Conservation (phyloP, 345 rosid species). For the Linum usitatissimum region DNA sequence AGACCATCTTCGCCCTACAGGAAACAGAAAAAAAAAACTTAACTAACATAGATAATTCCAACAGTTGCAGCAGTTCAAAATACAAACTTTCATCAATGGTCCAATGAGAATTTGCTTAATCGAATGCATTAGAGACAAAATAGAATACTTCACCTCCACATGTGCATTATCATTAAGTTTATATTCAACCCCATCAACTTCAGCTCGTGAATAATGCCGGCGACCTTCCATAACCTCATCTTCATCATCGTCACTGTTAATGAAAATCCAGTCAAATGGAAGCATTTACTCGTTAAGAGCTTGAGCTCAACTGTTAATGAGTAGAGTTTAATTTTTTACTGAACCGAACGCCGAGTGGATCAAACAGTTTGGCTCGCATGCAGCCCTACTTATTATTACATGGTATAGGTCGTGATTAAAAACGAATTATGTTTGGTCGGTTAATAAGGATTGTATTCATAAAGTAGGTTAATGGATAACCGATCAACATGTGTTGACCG, state of each 20-base stretch:
- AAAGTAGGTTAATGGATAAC: too few species aligned
- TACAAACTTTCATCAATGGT: background rate
- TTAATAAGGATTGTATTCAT: too few species aligned
- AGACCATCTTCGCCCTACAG: constrained; percentile 40
- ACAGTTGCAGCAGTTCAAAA: background rate
- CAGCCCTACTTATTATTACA: too few species aligned
- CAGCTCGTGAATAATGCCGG: constrained; percentile 33
- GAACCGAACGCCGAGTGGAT: too few species aligned
- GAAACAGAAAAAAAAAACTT: background rate
- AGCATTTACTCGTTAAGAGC: too few species aligned
- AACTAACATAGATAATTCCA: background rate
- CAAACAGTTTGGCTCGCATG: too few species aligned
- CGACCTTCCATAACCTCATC: constrained; percentile 28
- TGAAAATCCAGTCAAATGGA: too few species aligned
- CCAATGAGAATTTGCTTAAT: background rate
- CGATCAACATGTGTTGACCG: too few species aligned
- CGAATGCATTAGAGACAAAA: background rate
- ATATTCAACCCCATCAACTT: constrained; percentile 36
- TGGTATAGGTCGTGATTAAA: too few species aligned
- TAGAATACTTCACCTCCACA: constrained; percentile 32
- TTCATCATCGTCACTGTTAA: constrained; percentile 19
- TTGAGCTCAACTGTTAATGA: too few species aligned
- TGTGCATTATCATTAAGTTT: constrained; percentile 50
- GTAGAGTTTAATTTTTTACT: too few species aligned
- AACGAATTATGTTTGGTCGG: too few species aligned